phyloP scores from a whole-genome alignment of 108 stramenopile species.

The Conticribra weissflogii region DNA sequence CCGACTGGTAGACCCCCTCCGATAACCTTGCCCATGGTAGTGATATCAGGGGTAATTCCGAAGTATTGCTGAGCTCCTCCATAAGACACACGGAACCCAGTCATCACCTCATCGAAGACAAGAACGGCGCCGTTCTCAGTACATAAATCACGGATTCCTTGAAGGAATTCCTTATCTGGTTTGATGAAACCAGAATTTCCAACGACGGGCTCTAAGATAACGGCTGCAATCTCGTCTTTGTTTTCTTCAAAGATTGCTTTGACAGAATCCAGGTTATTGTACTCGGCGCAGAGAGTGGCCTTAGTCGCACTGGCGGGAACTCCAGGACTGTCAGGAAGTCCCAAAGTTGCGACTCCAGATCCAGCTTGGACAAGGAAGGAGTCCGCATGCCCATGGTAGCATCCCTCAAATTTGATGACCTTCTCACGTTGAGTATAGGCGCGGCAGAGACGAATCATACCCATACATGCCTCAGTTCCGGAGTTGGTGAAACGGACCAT shows the following conservation, averaged over 20 bases:
- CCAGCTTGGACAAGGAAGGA: constrained; percentile 98
- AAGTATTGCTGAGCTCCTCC: constrained; percentile 97
- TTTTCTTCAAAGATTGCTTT: constrained; percentile 88
- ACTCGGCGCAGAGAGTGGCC: constrained; percentile 94
- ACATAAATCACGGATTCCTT: constrained; percentile 89
- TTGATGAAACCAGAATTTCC: constrained; percentile 99
- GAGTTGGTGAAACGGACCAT: constrained; percentile 99
- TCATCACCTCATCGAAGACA: constrained; percentile 99
- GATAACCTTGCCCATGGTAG: constrained; percentile 99
- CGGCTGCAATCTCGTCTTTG: constrained; percentile 93
- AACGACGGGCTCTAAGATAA: constrained; percentile 97
- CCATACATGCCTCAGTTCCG: constrained; percentile 99
- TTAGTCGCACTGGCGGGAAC: constrained; percentile 92
- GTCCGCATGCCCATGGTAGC: constrained; percentile 99
- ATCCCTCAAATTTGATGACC: constrained; percentile 99
- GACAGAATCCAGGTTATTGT: constrained; percentile 95
- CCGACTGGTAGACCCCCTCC: constrained; percentile 98
- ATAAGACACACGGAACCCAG: constrained; percentile 97
- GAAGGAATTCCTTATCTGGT: constrained; percentile 94
- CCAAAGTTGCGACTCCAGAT: constrained; percentile 96
- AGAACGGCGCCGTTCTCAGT: constrained; percentile 90
- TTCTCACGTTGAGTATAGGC: constrained; percentile 94
- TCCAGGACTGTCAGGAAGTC: constrained; percentile 97
- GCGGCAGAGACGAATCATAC: constrained; percentile 98
- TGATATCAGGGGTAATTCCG: constrained; percentile 96